phyloP scores from a whole-genome alignment of 768 basidiomycete genomes.

The Panellus pusillus region DNA sequence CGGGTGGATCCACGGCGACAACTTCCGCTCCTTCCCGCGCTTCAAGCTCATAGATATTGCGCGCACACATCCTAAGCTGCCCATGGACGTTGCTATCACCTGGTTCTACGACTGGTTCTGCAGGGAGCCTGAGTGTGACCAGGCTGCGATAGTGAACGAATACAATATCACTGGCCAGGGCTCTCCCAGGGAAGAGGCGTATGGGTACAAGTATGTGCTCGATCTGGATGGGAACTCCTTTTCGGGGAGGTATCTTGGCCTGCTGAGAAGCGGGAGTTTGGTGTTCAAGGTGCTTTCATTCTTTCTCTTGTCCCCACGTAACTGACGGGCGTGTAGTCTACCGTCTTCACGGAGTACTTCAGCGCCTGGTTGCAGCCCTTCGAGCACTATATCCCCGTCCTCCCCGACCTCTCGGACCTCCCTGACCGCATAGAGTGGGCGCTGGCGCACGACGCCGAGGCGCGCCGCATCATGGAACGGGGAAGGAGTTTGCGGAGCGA shows the following conservation, averaged over 20 bases:
- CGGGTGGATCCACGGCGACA: conserved; percentile 19
- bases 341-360: conserved; percentile 19
- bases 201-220: conserved; percentile 18
- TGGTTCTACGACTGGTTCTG: conserved; percentile 14
- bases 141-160: conserved; percentile 10
- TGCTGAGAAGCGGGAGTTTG: conserved; percentile 4
- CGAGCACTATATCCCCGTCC: conserved; percentile 20
- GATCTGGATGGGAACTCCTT: conserved; percentile 20
- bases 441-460: conserved; percentile 10
- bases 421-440: conserved; percentile 19
- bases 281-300: conserved; percentile 12
- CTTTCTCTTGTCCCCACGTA: neutral
- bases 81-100: conserved; percentile 16
- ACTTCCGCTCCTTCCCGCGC: conserved; percentile 21
- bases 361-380: conserved; percentile 15
- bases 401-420: conserved; percentile 17
- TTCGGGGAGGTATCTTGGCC: conserved; percentile 13
- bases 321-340: conserved; percentile 2
- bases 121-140: conserved; percentile 16
- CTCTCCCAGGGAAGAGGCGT: conserved; percentile 12
- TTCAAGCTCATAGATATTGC: conserved; percentile 19
- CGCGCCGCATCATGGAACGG: conserved; percentile 10
- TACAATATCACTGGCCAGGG: conserved; percentile 12
- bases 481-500: conserved; percentile 13
- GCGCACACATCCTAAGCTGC: neutral